Conservation (phyloP, 2,329 filamentous ascomycete species). For the Cladosporium colombiae region DNA sequence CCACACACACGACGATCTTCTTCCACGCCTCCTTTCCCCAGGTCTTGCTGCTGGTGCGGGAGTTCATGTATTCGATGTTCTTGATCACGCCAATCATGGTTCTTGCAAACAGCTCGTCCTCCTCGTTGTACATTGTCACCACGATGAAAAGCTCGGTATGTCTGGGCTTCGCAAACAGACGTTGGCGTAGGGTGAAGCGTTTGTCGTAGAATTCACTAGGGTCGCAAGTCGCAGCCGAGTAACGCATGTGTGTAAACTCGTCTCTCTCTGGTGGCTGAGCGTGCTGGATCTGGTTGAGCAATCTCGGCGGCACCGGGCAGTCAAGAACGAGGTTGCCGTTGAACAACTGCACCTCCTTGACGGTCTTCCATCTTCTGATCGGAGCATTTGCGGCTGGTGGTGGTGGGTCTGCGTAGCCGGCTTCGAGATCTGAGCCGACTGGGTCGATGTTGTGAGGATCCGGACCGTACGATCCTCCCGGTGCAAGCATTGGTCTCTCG, state of each 20-base stretch:
- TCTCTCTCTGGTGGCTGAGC: slow-evolving; percentile 78
- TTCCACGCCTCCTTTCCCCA: slow-evolving; percentile 99
- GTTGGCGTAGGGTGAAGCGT: slow-evolving; percentile 88
- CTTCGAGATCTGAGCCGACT: slow-evolving; percentile 40
- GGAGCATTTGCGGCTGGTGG: slow-evolving; percentile 58
- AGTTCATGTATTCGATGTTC: slow-evolving; percentile 98
- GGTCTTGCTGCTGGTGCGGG: slow-evolving; percentile 87
- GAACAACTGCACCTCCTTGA: slow-evolving; percentile 93
- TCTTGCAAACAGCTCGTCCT: slow-evolving; percentile 91
- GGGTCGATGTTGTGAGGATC: slow-evolving; percentile 51
- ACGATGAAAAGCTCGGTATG: slow-evolving; percentile 96
- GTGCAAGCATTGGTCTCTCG: slow-evolving; percentile 72
- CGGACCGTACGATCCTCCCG: slow-evolving; percentile 62
- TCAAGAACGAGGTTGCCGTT: slow-evolving; percentile 95
- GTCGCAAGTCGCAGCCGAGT: slow-evolving; percentile 92
- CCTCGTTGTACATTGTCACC: slow-evolving; percentile 98
- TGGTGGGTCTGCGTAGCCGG: slow-evolving; percentile 44
- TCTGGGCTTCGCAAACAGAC: slow-evolving; percentile 85
- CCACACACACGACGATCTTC: slow-evolving; percentile 97
- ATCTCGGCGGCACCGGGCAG: slow-evolving; percentile 86
- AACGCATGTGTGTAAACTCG: slow-evolving; percentile 87
- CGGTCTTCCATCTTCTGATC: slow-evolving; percentile 93
- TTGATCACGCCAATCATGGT: slow-evolving; percentile 98
- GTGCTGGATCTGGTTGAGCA: slow-evolving; percentile 85
- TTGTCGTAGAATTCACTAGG: slow-evolving; percentile 83